Evolutionary conservation across 176 grass and related monocot genomes (phyloP).

Genomic region (Carex parvula): DNA sequence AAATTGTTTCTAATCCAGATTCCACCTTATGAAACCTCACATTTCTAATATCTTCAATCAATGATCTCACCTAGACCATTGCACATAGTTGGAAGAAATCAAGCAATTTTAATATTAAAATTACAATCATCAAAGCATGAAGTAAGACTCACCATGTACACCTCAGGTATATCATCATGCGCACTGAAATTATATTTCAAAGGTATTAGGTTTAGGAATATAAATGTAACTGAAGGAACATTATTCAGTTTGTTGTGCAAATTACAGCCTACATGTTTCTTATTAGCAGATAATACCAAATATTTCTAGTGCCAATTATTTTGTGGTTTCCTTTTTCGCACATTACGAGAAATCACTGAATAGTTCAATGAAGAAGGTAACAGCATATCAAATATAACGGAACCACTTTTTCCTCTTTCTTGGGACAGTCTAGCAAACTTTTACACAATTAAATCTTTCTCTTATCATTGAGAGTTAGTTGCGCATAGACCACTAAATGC

Average conservation of each 20-base stretch:
- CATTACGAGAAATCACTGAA: not conserved
- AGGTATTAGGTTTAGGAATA: not conserved
- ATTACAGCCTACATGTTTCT: not conserved
- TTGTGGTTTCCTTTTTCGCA: not conserved
- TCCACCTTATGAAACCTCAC: slow-evolving; percentile 99
- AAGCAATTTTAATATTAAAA: not conserved
- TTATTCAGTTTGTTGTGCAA: not conserved
- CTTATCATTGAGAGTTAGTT: not conserved
- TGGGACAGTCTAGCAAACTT: not conserved
- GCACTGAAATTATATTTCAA: slow-evolving; percentile 42
- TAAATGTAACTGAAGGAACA: not conserved
- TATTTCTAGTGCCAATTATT: not conserved
- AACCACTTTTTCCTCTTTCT: not conserved
- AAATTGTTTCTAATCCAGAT: slow-evolving; percentile 81
- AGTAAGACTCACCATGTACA: slow-evolving; percentile 66
- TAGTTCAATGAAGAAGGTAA: not conserved
- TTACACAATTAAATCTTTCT: not conserved
- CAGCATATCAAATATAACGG: not conserved
- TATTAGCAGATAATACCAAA: not conserved
- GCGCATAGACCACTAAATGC: not conserved
- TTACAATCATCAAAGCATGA: not conserved
- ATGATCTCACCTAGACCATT: slow-evolving; percentile 64
- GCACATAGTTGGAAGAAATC: slow-evolving; percentile 20
- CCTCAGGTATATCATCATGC: slow-evolving; percentile 80
- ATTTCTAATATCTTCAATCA: slow-evolving; percentile 96